Evolutionary conservation across 768 basidiomycete genomes (phyloP), one percentile per base, ranked within the genome.

Genomic region (Tylopilus balloui): DNA sequence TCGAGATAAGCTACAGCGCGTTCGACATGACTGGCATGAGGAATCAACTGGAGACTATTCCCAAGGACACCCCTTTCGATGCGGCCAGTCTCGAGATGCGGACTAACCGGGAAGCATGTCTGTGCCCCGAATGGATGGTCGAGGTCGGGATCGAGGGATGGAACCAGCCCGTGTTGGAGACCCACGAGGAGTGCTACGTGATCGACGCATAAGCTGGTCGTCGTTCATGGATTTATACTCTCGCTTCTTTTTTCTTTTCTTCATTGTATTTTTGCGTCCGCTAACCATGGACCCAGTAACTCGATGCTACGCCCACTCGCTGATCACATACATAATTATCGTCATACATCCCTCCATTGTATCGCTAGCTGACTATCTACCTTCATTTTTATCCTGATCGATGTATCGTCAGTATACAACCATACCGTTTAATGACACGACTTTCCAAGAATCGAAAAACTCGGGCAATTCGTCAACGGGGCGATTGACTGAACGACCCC

Each of bases 101-200:
- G 17, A 41, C 37, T 0, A 27, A 27, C 6, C 53, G 27, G 12
- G 51, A 56, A 0, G 59, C 48, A n/a, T 59, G 56, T 42, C 47
- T 61, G 5, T 61, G 53, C 12, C 51, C 60, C n/a, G 60, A 61
- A 8, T 61, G 60, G 60, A 62, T 62, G 60, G 40, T 39, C 39
- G 47, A 61, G 25, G 34, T 28, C 10, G 42, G 56, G 1, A 15
- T 44, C 40, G 54, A 53, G 4, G 58, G 58, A 2, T 58, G 60
- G 60, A 43, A 54, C 10, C 1, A 36, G 6, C 49, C 55, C 7
- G 13, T 13, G 14, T 28, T 50, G 23, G 23, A 36, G 5, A 17
- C 27, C 3, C 44, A 25, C 48, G 29, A 29, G 17, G 41, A 46
- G 0, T 42, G n/a, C 27, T 21, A 17, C 2, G 3, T 11, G 3